Percentiles rank a stretch among this genome's conserved stretches.
Conservation (phyloP, 257 asterid species). For the Henckelia pumila region DNA sequence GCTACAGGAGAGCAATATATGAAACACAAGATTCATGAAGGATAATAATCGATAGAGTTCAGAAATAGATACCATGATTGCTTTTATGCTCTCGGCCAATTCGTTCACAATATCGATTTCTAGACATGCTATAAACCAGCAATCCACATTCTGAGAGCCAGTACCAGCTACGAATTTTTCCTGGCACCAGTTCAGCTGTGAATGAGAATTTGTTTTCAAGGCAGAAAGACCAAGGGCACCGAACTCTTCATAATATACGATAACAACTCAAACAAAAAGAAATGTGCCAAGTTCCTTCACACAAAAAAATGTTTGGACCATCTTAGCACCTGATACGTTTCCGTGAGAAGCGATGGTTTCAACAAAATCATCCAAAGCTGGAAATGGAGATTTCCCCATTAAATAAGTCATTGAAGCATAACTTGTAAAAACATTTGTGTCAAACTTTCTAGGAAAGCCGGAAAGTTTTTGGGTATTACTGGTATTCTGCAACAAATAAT, state of each 20-base stretch:
- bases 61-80: no score
- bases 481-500: no score
- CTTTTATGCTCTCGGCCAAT: no score
- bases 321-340: conserved; percentile 59
- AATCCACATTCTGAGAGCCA: no score
- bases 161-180: no score
- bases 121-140: no score
- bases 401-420: conserved; percentile 63
- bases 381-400: conserved; percentile 71
- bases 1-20: conserved; percentile 85
- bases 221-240: background rate
- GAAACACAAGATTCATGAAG: conserved; percentile 87
- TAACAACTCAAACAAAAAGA: conserved; percentile 3
- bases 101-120: no score
- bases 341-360: conserved; percentile 76
- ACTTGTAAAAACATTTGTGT: no score
- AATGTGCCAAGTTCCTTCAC: background rate
- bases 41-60: no score
- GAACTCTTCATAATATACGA: conserved; percentile 9
- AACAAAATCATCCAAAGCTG: no score
- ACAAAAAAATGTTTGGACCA: conserved; percentile 18
- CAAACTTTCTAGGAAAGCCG: no score
- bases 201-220: conserved; percentile 17
- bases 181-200: conserved; percentile 37
- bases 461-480: no score